Evolutionary conservation across 192 early-diverging fungal genomes (phyloP), one percentile per base, ranked within the genome.

Genomic region (Rhizophagus clarus): DNA sequence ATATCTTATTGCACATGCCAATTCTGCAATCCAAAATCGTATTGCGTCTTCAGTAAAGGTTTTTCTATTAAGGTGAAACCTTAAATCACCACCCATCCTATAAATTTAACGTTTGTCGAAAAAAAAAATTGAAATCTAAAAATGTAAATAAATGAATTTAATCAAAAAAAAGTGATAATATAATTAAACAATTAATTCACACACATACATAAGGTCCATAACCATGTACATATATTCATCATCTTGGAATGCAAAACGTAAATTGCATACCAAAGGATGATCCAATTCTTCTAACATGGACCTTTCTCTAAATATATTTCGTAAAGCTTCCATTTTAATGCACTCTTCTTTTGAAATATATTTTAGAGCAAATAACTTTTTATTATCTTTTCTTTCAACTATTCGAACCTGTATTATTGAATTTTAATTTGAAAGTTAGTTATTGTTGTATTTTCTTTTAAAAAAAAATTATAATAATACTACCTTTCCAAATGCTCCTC

Each of bases 401-500:
- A 96, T 92, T 31, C 92, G 92, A 70, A 96, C 95, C 94, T 94
- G 76, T 56, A 28, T 10, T 31, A 70, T 26, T 51, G 5, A 40
- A 60, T 26, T 49, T 28, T 56, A 11, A 5, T 24, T 45, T 11
- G 3, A 45, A 61, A 12, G 32, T 2, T 37, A 37, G 5, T 37
- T 47, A 1, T 47, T 12, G 45, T 11, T 20, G 9, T 24, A 32
- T n/a, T n/a, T n/a, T n/a, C n/a, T n/a, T n/a, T n/a, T n/a, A 31
- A 42, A 32, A 20, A 76, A 32, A 61, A 17, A 31, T 32, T 0
- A 14, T 61, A 29, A 61, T n/a, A 40, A 49, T n/a, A 10, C 12
- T 86, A 96, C 95, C 90, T 96, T 96, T 61, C 95, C 95, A 83
- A 96, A 96, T 4, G 95, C 92, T 31, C 95, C 95, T 81, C 91